Evolutionary conservation across 139 green algal species (phyloP).

Genomic region (Picochlorum sp.): DNA sequence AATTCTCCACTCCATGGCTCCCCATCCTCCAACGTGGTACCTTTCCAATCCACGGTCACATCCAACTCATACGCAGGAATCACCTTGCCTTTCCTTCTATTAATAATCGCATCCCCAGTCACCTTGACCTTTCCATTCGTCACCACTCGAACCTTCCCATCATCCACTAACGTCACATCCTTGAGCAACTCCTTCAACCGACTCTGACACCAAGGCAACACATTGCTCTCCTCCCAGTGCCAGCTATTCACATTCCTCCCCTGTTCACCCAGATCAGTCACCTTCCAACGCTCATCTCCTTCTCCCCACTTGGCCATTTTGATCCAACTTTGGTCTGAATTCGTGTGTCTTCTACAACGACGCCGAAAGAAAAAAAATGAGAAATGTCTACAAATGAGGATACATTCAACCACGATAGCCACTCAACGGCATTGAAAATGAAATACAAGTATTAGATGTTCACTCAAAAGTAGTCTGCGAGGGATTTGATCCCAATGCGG

Average conservation of each 20-base stretch:
- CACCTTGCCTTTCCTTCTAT: constrained; percentile 82
- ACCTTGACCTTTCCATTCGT: constrained; percentile 16
- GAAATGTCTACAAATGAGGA: neutral
- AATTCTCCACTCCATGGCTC: constrained; percentile 22
- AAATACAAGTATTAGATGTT: neutral
- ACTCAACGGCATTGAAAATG: neutral
- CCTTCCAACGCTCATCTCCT: constrained; percentile 82
- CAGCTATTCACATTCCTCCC: constrained; percentile 77
- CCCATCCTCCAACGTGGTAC: constrained; percentile 14
- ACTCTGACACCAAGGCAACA: constrained; percentile 50
- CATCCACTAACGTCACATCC: constrained; percentile 20
- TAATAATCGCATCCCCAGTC: constrained; percentile 61
- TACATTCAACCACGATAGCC: neutral
- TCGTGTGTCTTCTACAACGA: neutral
- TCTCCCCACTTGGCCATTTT: constrained; percentile 73
- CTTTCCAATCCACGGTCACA: constrained; percentile 54
- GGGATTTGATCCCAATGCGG: neutral
- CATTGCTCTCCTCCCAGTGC: constrained; percentile 76
- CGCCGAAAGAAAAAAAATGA: neutral
- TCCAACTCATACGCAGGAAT: constrained; percentile 78
- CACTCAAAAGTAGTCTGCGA: neutral
- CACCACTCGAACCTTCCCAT: neutral
- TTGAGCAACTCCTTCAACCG: constrained; percentile 52
- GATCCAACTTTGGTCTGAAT: neutral
- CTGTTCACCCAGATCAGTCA: constrained; percentile 64